These are phyloP conservation scores for Suillus spraguei DNA, from an alignment of 768 basidiomycete genomes.

Conservation along the genomic window DNA sequence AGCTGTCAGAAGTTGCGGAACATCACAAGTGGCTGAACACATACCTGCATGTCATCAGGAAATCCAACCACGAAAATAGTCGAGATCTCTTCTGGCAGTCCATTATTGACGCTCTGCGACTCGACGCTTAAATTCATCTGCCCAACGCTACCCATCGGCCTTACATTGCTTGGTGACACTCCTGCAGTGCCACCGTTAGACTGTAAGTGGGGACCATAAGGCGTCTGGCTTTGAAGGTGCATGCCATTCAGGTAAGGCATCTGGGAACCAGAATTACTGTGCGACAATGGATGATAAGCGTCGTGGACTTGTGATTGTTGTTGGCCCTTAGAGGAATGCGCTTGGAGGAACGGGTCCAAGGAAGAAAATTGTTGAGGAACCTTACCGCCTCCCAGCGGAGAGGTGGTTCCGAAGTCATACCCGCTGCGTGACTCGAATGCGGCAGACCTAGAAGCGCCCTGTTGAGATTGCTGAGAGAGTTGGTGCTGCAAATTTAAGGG, in stretches of 20 bases:
- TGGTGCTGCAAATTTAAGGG: slow-evolving; percentile 34
- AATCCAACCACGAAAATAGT: slow-evolving; percentile 99
- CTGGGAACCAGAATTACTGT: slow-evolving; percentile 34
- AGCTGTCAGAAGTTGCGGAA: slow-evolving; percentile 20
- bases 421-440: slow-evolving; percentile 28
- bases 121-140: slow-evolving; percentile 30
- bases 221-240: slow-evolving; percentile 71
- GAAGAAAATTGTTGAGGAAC: slow-evolving; percentile 32
- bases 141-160: slow-evolving; percentile 32
- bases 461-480: slow-evolving; percentile 39
- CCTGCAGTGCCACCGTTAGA: slow-evolving; percentile 38
- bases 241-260: slow-evolving; percentile 41
- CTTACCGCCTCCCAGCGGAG: slow-evolving; percentile 27
- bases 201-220: slow-evolving; percentile 70
- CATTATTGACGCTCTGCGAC: slow-evolving; percentile 24
- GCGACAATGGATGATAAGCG: slow-evolving; percentile 35
- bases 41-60: slow-evolving; percentile 97
- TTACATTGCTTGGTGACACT: slow-evolving; percentile 20
- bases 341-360: slow-evolving; percentile 36
- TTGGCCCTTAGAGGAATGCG: slow-evolving; percentile 31
- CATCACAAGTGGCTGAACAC: slow-evolving; percentile 31
- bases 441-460: slow-evolving; percentile 24
- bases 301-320: slow-evolving; percentile 31
- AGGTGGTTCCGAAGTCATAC: slow-evolving; percentile 36
- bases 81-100: slow-evolving; percentile 82